These are phyloP conservation scores for Parmelia sp. DNA, from an alignment of 495 filamentous ascomycete species.

Conservation along the genomic window DNA sequence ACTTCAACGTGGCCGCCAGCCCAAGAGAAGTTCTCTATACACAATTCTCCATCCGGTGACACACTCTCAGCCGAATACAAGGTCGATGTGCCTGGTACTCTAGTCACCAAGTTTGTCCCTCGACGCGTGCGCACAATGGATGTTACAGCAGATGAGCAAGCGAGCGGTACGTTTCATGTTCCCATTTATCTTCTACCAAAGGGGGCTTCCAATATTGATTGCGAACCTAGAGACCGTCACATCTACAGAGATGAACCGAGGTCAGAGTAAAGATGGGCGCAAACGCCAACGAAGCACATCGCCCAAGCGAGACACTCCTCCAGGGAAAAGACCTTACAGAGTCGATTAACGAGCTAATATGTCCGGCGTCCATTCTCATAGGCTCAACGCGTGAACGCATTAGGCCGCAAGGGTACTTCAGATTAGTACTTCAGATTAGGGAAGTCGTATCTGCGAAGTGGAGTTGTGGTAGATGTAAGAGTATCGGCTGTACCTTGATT, in stretches of 20 bases:
- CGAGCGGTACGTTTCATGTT: background rate
- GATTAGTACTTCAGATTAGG: too few relatives aligned
- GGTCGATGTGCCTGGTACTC: background rate
- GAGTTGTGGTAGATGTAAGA: background rate
- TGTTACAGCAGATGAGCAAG: background rate
- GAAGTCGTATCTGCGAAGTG: background rate
- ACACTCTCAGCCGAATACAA: background rate
- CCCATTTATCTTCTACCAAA: background rate
- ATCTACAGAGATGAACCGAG: too few relatives aligned
- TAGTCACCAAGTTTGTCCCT: background rate
- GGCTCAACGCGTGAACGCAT: background rate
- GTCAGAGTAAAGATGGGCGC: background rate
- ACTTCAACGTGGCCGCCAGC: constrained; percentile 17
- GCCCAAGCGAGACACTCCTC: background rate
- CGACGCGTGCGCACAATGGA: background rate
- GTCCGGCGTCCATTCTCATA: background rate
- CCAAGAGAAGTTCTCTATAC: background rate
- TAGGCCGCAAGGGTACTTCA: background rate
- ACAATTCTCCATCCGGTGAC: too few relatives aligned
- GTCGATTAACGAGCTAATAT: background rate
- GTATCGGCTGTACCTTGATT: background rate
- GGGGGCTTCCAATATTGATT: background rate
- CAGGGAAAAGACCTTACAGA: background rate
- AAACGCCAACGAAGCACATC: background rate
- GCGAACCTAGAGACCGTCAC: background rate